Conservation (phyloP, 1,284 basidiomycete genomes). For the Caloboletus firmus region DNA sequence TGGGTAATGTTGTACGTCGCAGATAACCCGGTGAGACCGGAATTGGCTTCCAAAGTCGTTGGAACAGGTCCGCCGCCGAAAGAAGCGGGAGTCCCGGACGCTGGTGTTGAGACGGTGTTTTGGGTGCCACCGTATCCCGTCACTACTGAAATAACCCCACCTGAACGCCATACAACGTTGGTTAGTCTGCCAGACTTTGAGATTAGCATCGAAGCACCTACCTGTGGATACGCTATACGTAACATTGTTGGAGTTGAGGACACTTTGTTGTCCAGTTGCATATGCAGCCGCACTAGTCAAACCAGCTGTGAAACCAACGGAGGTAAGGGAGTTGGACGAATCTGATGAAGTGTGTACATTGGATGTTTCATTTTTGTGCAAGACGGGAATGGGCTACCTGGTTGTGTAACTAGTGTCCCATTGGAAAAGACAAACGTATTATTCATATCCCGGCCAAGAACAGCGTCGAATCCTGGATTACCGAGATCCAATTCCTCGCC, state of each 20-base stretch:
- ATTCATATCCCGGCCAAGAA: conserved; percentile 4
- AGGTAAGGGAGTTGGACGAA: neutral
- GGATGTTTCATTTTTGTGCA: neutral
- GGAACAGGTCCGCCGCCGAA: conserved; percentile 7
- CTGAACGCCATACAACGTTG: neutral
- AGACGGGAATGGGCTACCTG: neutral
- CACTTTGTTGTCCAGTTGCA: neutral
- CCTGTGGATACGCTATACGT: conserved; percentile 3
- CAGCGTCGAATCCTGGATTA: neutral
- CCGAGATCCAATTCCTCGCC: conserved; percentile 5
- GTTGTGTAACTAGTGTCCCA: neutral
- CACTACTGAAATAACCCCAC: conserved; percentile 1
- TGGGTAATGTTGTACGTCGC: conserved; percentile 3
- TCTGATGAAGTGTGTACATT: neutral
- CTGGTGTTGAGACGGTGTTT: neutral
- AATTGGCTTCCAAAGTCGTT: neutral
- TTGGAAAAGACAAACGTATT: conserved; percentile 4
- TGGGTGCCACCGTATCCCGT: neutral
- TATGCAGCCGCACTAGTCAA: neutral
- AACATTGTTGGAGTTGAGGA: conserved; percentile 2
- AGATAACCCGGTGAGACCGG: neutral
- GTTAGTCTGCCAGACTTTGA: too few relatives aligned
- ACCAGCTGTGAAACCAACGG: neutral
- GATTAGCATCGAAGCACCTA: neutral
- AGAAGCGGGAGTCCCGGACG: neutral